Evolutionary conservation across 2,329 filamentous ascomycete genomes (phyloP), one percentile per base, ranked within the genome.

Genomic region (Colletotrichum orbiculare): DNA sequence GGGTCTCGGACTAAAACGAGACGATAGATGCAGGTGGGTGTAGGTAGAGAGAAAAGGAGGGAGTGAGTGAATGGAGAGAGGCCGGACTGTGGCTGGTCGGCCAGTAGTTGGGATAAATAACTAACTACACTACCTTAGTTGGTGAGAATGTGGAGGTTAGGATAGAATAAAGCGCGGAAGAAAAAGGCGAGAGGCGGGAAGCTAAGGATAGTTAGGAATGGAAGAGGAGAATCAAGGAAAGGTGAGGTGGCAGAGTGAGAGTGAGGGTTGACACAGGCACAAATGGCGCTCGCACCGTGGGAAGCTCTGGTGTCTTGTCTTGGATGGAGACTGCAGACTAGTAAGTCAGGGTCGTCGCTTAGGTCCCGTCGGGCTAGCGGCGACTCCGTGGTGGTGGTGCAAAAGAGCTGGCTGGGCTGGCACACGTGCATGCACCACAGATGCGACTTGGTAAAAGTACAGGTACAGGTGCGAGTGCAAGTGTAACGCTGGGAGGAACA

Each of bases 141-240:
- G 25, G 60, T 65, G 48, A 54, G 56, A 71, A 72, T 70, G 73
- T 72, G 67, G 67, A 43, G 49, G 47, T 57, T 38, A 50, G 39
- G 48, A 60, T 49, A 25, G 45, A 54, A 25, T 25, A 25, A 25
- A 53, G 39, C 47, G 47, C 35, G 43, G 45, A 60, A 54, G 33
- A 65, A 43, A 48, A 15, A 60, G 46, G 17, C 37, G 45, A 71
- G 66, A 70, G 73, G 41, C 64, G 64, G 62, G 48, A 66, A 54
- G 63, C 43, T 45, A 57, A 60, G 33, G 34, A 35, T 53, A 42
- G 45, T 37, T 53, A 42, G 45, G 41, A 43, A 42, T 56, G 53
- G 52, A 66, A 49, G 47, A 58, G 9, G 42, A 54, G 64, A 61
- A 60, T n/a, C n/a, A 68, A 58, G 38, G 52, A 61, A 64, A 62